A percentile compares a stretch with the other conserved stretches of the same genome.
phyloP scores from a whole-genome alignment of 2,329 filamentous ascomycete genomes.

The Aspergillus transmontanensis region DNA sequence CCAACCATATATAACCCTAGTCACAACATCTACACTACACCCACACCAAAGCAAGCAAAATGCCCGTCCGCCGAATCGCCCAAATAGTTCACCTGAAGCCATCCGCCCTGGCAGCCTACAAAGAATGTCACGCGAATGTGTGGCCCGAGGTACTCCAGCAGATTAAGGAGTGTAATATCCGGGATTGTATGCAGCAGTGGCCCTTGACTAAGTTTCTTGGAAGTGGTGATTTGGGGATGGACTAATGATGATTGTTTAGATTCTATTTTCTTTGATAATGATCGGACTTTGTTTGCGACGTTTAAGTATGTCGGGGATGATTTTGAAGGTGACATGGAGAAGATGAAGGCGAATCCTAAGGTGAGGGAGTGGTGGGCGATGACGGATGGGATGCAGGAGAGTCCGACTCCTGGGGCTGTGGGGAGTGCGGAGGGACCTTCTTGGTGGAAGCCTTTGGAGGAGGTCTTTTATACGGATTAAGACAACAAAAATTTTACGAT shows the following conservation, averaged over 20 bases:
- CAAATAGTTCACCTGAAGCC: slow-evolving; percentile 74
- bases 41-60: slow-evolving; percentile 2
- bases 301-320: slow-evolving; percentile 80
- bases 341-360: slow-evolving; percentile 71
- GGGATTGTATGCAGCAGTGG: slow-evolving; percentile 60
- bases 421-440: slow-evolving; percentile 38
- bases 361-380: slow-evolving; percentile 80
- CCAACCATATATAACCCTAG: too few relatives aligned
- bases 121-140: slow-evolving; percentile 70
- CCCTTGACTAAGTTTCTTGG: not conserved
- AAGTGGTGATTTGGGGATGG: not conserved
- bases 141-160: slow-evolving; percentile 78
- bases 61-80: slow-evolving; percentile 54
- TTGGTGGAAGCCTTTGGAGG: slow-evolving; percentile 40
- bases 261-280: slow-evolving; percentile 70
- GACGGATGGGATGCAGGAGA: slow-evolving; percentile 72
- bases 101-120: slow-evolving; percentile 68
- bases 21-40: not conserved
- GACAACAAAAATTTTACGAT: not conserved
- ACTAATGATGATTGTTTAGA: slow-evolving; percentile 49
- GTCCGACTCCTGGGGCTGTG: slow-evolving; percentile 33
- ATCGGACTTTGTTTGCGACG: slow-evolving; percentile 69
- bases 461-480: slow-evolving; percentile 37
- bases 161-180: slow-evolving; percentile 74
- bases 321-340: slow-evolving; percentile 73